Conservation (phyloP, 768 basidiomycete species). For the Tremella yokohamensis region DNA sequence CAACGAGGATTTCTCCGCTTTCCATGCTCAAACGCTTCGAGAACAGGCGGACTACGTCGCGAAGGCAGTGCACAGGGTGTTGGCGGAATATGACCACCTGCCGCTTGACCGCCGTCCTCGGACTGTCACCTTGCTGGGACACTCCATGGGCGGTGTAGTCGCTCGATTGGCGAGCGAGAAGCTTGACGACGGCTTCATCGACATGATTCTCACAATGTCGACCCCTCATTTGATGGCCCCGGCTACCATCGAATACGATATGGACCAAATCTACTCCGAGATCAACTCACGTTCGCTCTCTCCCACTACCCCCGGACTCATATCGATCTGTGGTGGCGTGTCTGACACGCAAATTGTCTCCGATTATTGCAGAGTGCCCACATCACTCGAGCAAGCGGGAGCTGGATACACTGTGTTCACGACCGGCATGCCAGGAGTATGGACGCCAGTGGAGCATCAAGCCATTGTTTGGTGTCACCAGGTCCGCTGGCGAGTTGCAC, state of each 20-base stretch:
- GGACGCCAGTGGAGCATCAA: conserved; percentile 92
- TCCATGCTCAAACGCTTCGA: conserved; percentile 82
- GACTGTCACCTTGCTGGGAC: conserved; percentile 72
- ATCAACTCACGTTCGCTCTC: conserved; percentile 48
- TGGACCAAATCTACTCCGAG: conserved; percentile 66
- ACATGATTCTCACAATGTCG: conserved; percentile 82
- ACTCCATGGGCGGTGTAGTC: conserved; percentile 97
- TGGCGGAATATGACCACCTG: conserved; percentile 22
- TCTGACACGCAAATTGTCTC: conserved; percentile 88
- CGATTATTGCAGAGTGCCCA: conserved; percentile 71
- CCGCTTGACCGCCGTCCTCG: conserved; percentile 53
- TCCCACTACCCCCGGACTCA: conserved; percentile 57
- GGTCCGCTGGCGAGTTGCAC: conserved; percentile 81
- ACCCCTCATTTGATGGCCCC: conserved; percentile 87
- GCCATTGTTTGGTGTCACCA: conserved; percentile 99
- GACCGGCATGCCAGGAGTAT: conserved; percentile 79
- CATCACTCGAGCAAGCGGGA: conserved; percentile 57
- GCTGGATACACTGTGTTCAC: conserved; percentile 63
- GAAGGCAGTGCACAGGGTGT: conserved; percentile 59
- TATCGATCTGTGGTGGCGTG: conserved; percentile 87
- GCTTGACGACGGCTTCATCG: conserved; percentile 5
- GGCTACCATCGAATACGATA: conserved; percentile 74
- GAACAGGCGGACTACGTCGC: conserved; percentile 74
- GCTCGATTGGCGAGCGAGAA: conserved; percentile 65
- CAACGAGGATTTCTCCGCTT: conserved; percentile 94